Percentiles rank a stretch among this genome's conserved stretches.
Conservation (phyloP, 2,329 filamentous ascomycete genomes). For the Paradendryphiella salina region DNA sequence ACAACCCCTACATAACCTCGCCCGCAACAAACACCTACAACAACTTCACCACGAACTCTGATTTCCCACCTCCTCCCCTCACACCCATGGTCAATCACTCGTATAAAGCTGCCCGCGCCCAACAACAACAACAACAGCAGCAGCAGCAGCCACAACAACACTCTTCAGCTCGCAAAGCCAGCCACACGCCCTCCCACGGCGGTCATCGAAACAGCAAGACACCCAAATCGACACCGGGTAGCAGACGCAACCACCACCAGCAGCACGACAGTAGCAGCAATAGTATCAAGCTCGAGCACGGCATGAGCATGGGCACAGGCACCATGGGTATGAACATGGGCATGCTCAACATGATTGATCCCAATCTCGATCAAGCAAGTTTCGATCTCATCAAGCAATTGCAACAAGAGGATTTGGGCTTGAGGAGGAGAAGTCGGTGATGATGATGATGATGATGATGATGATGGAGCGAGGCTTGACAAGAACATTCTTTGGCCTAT, state of each 20-base stretch:
- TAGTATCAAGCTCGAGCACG: slow-evolving; percentile 33
- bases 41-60: slow-evolving; percentile 29
- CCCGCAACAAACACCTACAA: slow-evolving; percentile 25
- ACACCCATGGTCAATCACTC: slow-evolving; percentile 13
- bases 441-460: not conserved
- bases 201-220: slow-evolving; percentile 30
- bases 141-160: slow-evolving; percentile 9
- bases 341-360: slow-evolving; percentile 29
- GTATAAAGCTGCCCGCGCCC: slow-evolving; percentile 8
- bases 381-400: slow-evolving; percentile 38
- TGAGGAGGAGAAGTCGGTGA: slow-evolving; percentile 36
- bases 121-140: slow-evolving; percentile 16
- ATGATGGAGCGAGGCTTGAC: too few species aligned
- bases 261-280: slow-evolving; percentile 27
- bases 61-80: slow-evolving; percentile 27
- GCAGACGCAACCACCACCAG: not conserved
- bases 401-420: slow-evolving; percentile 36
- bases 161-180: slow-evolving; percentile 25
- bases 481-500: not conserved
- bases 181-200: slow-evolving; percentile 25
- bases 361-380: slow-evolving; percentile 32
- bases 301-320: slow-evolving; percentile 16
- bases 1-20: slow-evolving; percentile 19
- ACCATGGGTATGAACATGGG: slow-evolving; percentile 19
- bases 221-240: slow-evolving; percentile 35